These are phyloP conservation scores for Corniculantispora saksenae DNA, from an alignment of 2,329 filamentous ascomycete genomes.

Conservation along the genomic window DNA sequence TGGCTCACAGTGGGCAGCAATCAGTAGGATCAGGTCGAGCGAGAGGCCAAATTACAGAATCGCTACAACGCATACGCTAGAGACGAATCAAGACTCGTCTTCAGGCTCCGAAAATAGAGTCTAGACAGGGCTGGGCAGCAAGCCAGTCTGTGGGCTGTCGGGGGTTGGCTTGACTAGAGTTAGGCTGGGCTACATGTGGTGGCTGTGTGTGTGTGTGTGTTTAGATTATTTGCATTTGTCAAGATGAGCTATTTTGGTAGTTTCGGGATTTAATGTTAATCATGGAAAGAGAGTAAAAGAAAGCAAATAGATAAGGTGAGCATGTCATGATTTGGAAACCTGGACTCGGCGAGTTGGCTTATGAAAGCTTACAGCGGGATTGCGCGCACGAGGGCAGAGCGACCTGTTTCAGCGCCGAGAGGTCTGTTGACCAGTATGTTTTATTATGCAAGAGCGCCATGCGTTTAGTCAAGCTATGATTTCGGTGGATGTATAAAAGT, in stretches of 20 bases:
- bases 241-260: background rate
- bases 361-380: background rate
- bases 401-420: background rate
- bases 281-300: background rate
- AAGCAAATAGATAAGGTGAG: background rate
- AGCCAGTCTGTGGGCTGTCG: background rate
- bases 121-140: background rate
- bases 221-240: background rate
- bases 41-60: background rate
- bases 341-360: background rate
- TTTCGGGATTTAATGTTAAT: background rate
- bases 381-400: background rate
- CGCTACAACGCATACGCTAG: background rate
- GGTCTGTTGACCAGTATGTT: background rate
- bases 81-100: constrained; percentile 3
- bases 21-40: background rate
- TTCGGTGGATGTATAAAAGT: background rate
- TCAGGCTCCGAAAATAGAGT: background rate
- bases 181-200: background rate
- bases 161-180: background rate
- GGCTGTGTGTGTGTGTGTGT: background rate
- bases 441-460: background rate
- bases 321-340: background rate
- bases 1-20: background rate
- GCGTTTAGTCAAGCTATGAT: background rate